A percentile compares a stretch with the other conserved stretches of the same genome.
Evolutionary conservation across 1,284 basidiomycete genomes (phyloP).

Genomic region (Moesziomyces parantarcticus): DNA sequence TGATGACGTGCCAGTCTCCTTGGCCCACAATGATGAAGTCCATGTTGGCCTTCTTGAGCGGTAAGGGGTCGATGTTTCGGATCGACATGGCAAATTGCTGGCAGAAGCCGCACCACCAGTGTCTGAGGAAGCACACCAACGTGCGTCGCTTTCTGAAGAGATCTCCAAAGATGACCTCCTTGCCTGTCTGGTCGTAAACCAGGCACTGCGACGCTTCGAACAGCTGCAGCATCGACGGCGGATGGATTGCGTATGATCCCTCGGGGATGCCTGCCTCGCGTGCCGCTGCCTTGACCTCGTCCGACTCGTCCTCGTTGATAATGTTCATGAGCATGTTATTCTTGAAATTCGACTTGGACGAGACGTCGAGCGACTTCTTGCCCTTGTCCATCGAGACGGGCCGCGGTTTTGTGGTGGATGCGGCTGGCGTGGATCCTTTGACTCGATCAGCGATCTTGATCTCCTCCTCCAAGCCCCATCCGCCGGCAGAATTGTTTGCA

Average conservation of each 20-base stretch:
- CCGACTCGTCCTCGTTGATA: slow-evolving; percentile 37
- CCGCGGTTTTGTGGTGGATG: slow-evolving; percentile 3
- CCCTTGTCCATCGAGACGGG: slow-evolving; percentile 31
- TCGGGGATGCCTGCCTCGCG: slow-evolving; percentile 46
- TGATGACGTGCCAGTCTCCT: slow-evolving; percentile 78
- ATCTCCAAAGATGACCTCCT: slow-evolving; percentile 77
- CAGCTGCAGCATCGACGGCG: slow-evolving; percentile 68
- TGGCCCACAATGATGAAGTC: slow-evolving; percentile 81
- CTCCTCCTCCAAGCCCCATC: slow-evolving; percentile 47
- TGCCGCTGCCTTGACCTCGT: slow-evolving; percentile 43
- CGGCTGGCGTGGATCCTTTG: slow-evolving; percentile 1
- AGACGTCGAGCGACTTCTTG: slow-evolving; percentile 12
- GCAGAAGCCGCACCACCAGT: slow-evolving; percentile 76
- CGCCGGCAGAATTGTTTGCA: not conserved
- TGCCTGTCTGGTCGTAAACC: slow-evolving; percentile 77
- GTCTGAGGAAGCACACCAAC: slow-evolving; percentile 73
- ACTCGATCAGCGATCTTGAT: slow-evolving; percentile 35
- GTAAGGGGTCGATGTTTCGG: slow-evolving; percentile 72
- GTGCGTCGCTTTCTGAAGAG: slow-evolving; percentile 77
- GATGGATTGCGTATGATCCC: slow-evolving; percentile 57
- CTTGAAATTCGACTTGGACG: slow-evolving; percentile 15
- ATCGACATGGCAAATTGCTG: slow-evolving; percentile 85
- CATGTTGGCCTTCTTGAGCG: slow-evolving; percentile 73
- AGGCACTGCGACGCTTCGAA: slow-evolving; percentile 75
- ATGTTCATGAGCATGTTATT: slow-evolving; percentile 20